Conservation (phyloP, 257 asterid species). For the Solanum pinnatisectum region DNA sequence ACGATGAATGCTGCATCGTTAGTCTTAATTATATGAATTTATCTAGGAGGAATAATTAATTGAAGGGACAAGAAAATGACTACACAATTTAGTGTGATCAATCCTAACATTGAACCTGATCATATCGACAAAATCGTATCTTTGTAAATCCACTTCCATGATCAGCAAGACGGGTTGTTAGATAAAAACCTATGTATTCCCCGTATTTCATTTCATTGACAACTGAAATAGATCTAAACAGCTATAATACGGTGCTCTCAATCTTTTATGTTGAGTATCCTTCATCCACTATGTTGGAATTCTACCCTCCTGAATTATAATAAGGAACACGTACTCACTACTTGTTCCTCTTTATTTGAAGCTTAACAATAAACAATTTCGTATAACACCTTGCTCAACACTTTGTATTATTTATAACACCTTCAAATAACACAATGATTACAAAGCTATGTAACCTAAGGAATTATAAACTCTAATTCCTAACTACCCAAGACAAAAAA, state of each 20-base stretch:
- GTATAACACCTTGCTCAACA: too few species aligned
- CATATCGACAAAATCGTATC: neutral
- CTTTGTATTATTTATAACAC: too few species aligned
- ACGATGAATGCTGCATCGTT: neutral
- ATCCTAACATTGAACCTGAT: neutral
- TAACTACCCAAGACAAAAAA: too few species aligned
- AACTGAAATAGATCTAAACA: too few species aligned
- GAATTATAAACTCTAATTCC: too few species aligned
- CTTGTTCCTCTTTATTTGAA: too few species aligned
- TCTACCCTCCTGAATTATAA: too few species aligned
- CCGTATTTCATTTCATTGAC: neutral
- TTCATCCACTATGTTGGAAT: too few species aligned
- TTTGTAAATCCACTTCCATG: neutral
- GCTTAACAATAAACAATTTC: too few species aligned
- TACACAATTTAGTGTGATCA: neutral
- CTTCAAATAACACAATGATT: too few species aligned
- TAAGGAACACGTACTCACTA: too few species aligned
- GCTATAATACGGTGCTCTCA: neutral
- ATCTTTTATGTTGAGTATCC: neutral
- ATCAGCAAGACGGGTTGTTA: neutral
- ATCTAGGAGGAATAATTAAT: neutral
- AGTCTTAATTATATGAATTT: neutral
- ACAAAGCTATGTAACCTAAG: too few species aligned
- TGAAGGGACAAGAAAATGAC: neutral
- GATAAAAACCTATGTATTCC: neutral